Evolutionary conservation across 2,329 filamentous ascomycete species (phyloP).

Genomic region (Sporothrix phasma): DNA sequence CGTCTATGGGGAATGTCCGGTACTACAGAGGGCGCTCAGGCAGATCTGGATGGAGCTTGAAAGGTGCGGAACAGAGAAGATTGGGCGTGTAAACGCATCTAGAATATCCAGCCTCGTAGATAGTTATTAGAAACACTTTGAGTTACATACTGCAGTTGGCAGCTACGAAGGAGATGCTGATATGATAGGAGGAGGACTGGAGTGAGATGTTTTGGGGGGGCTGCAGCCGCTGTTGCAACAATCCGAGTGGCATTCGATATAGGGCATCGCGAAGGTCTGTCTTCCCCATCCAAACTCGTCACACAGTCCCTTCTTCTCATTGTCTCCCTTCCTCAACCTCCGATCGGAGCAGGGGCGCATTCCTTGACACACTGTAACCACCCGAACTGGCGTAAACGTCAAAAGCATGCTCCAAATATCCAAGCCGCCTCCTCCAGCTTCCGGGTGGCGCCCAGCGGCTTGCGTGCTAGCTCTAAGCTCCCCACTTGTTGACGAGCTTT

Average conservation of each 20-base stretch:
- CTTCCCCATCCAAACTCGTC: too few species aligned
- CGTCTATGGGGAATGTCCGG: slow-evolving; percentile 7
- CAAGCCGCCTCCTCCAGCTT: neutral
- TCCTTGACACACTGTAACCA: slow-evolving; percentile 2
- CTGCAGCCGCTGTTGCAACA: neutral
- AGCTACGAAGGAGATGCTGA: too few species aligned
- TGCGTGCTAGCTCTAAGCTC: slow-evolving; percentile 2
- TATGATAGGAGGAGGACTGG: too few species aligned
- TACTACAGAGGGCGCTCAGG: neutral
- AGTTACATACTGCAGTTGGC: too few species aligned
- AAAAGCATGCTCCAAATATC: neutral
- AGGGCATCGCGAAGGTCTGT: neutral
- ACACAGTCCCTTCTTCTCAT: too few species aligned
- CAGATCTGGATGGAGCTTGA: neutral
- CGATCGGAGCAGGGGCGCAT: neutral
- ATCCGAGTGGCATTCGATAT: neutral
- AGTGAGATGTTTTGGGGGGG: too few species aligned
- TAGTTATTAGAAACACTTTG: too few species aligned
- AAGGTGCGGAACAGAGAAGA: neutral
- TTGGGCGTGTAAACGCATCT: neutral
- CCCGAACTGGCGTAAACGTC: neutral
- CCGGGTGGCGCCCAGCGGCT: neutral
- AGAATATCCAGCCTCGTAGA: neutral
- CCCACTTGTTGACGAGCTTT: slow-evolving; percentile 3
- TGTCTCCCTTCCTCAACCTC: neutral